Evolutionary conservation across 2,329 filamentous ascomycete genomes (phyloP).

Genomic region (Xylariaceae sp.): DNA sequence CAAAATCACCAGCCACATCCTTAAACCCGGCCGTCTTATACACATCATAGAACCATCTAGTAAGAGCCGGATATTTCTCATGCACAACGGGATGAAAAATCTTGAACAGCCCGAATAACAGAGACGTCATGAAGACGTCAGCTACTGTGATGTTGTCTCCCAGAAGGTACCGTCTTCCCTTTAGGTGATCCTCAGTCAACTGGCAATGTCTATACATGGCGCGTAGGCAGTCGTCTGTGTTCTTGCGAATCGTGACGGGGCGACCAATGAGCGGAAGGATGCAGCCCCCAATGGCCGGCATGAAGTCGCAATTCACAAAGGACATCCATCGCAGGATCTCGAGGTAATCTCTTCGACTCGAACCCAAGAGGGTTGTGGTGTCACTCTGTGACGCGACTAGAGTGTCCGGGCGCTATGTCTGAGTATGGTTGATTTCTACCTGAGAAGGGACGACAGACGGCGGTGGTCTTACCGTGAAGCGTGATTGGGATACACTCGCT

Average conservation of each 20-base stretch:
- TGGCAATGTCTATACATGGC: constrained; percentile 6
- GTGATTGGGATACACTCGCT: constrained; percentile 16
- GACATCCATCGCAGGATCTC: constrained; percentile 17
- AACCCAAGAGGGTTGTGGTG: constrained; percentile 10
- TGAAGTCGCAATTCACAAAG: constrained; percentile 13
- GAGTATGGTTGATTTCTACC: not conserved
- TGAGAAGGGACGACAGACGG: not conserved
- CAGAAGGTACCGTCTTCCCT: constrained; percentile 9
- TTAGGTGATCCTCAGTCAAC: constrained; percentile 11
- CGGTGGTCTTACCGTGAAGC: constrained; percentile 14
- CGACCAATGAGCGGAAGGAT: constrained; percentile 14
- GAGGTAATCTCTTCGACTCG: constrained; percentile 6
- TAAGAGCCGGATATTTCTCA: constrained; percentile 4
- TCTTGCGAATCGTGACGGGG: not conserved
- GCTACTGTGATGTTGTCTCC: constrained; percentile 10
- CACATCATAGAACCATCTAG: constrained; percentile 12
- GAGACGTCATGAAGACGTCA: constrained; percentile 11
- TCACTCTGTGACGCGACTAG: constrained; percentile 10
- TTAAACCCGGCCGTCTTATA: constrained; percentile 10
- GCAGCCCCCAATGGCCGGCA: constrained; percentile 9
- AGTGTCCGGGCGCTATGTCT: not conserved
- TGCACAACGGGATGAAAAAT: constrained; percentile 10
- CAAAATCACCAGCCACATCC: constrained; percentile 4
- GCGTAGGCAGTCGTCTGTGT: constrained; percentile 8
- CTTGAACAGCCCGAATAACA: constrained; percentile 6